phyloP scores from a whole-genome alignment of 225 moss, liverwort and hornwort species.

The Ulota crispa region DNA sequence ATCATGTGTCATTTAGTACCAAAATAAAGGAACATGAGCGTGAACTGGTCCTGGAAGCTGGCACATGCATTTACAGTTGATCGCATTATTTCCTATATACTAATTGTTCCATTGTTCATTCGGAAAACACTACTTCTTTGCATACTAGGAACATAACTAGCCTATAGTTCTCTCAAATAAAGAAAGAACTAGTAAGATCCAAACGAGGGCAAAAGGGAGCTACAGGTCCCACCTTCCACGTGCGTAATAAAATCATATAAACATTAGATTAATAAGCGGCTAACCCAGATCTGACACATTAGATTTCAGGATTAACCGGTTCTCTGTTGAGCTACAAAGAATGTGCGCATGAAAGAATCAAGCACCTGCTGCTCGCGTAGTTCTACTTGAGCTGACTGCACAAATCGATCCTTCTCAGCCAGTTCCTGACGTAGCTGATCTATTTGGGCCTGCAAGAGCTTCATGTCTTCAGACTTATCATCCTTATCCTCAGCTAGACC shows the following conservation, averaged over 20 bases:
- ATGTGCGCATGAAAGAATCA: not conserved
- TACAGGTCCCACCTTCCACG: not conserved
- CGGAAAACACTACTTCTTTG: not conserved
- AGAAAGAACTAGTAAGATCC: not conserved
- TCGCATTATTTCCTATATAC: not conserved
- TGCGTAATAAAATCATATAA: not conserved
- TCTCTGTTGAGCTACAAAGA: not conserved
- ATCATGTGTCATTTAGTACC: constrained; percentile 14
- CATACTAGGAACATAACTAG: constrained; percentile 8
- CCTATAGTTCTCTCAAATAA: constrained; percentile 3
- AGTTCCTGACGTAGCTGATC: constrained; percentile 58
- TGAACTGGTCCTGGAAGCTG: not conserved
- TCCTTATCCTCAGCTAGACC: constrained; percentile 32
- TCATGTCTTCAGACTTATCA: constrained; percentile 45
- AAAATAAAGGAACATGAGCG: not conserved
- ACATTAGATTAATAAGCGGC: not conserved
- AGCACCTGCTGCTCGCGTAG: constrained; percentile 60
- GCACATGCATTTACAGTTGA: not conserved
- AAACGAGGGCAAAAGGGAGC: not conserved
- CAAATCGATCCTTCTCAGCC: constrained; percentile 53
- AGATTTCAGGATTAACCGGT: not conserved
- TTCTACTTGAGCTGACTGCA: constrained; percentile 57
- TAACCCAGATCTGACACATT: not conserved
- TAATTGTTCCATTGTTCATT: not conserved
- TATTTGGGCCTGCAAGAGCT: constrained; percentile 46